Base-by-base conservation (phyloP, 441 rosid species). In the Populus hybrid region DNA sequence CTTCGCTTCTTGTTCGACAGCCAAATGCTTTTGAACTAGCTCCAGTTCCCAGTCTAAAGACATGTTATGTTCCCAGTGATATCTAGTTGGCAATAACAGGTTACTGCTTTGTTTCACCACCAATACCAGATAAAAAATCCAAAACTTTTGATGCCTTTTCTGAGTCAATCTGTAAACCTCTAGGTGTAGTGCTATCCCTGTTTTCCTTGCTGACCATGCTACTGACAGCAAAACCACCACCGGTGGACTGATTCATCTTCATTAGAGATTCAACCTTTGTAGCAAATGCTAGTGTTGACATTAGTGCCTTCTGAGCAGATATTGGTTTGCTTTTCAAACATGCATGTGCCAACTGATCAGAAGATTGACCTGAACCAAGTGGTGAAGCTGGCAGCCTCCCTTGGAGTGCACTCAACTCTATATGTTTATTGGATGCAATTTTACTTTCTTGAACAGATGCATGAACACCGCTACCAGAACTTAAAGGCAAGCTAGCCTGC, bases 221-320 rank as follows among this genome's bases (percentile, higher is more conserved):
- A 76, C 75, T 73, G 59, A 72, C 76, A 28, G 81, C 74, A 69
- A n/a, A 59, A 69, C 79, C 68, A 68, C 64, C 77, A 16, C 24
- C 34, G 5, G 34, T 28, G 70, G 85, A 21, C 28, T 59, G 82
- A 81, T 86, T 86, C 63, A 50, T 84, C 83, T 83, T 89, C 84
- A 80, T 79, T 61, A 79, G 86, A 20, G 90, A 83, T 76, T 90
- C 94, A 2, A 87, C 81, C 81, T 85, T 91, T 32, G 90, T 87
- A 16, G 90, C 93, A 82, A 88, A 86, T 77, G 89, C 90, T 36
- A 89, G 82, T 4, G 95, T 88, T 1, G 95, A 89, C 73, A 85
- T 64, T 30, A 92, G 75, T 28, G 92, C 85, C 83, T 81, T 86
- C 78, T 81, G 92, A 72, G 84, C 63, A 59, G 91, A 78, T 80